A percentile compares a stretch with the other conserved stretches of the same genome.
phyloP scores from a whole-genome alignment of 176 grass and related monocot species.

The Aegilops sharonensis region DNA sequence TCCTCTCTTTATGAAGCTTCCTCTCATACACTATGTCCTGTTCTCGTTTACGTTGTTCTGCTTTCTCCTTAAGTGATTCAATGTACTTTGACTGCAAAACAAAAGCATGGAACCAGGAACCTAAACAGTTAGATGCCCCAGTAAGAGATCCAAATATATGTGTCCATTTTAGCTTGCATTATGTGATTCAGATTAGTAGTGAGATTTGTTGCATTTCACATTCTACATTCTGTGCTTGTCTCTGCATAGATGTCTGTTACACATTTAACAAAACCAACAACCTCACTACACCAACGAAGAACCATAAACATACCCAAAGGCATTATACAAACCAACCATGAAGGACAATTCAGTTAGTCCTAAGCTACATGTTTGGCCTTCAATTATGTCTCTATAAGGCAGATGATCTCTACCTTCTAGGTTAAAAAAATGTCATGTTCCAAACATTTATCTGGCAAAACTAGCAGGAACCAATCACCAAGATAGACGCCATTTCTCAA shows the following conservation, averaged over 20 bases:
- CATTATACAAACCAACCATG: background rate
- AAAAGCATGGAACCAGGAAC: constrained; percentile 17
- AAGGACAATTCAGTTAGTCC: background rate
- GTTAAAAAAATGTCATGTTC: background rate
- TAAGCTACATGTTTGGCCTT: background rate
- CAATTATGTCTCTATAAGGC: background rate
- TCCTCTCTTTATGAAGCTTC: constrained; percentile 92
- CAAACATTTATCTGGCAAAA: constrained; percentile 9
- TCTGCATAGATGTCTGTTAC: background rate
- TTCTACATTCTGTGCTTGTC: background rate
- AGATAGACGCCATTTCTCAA: background rate
- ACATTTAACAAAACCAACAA: background rate
- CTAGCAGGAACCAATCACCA: background rate
- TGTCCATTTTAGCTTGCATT: background rate
- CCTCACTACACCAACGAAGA: background rate
- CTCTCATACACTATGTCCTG: constrained; percentile 94
- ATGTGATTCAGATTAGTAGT: background rate
- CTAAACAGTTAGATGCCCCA: background rate
- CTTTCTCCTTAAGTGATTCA: constrained; percentile 76
- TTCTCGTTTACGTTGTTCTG: constrained; percentile 81
- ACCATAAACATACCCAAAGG: background rate
- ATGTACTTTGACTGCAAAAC: constrained; percentile 89
- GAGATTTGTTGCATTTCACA: background rate
- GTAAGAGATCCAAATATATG: background rate
- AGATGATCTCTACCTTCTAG: background rate